Evolutionary conservation across 768 basidiomycete species (phyloP).

Genomic region (Leccinum olivaceopallidum): DNA sequence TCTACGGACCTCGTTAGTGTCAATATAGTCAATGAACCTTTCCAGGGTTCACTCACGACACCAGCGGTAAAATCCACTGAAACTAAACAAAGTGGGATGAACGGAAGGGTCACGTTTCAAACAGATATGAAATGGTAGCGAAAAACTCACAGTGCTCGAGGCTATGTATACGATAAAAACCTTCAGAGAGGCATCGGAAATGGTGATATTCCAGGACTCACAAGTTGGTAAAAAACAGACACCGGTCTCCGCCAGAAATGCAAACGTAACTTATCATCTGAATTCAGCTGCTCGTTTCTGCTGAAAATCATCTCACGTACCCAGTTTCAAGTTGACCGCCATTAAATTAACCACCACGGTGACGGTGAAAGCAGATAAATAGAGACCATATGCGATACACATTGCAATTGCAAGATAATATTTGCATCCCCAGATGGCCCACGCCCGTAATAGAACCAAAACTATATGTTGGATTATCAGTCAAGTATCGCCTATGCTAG

Average conservation of each 20-base stretch:
- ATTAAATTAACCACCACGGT: background rate
- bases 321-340: fast-evolving
- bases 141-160: background rate
- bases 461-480: conserved; percentile 2
- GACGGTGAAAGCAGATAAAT: background rate
- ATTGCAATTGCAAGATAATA: background rate
- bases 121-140: background rate
- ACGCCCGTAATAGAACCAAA: conserved; percentile 17
- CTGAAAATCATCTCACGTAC: background rate
- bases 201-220: background rate
- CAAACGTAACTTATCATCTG: background rate
- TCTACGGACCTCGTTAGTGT: background rate
- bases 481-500: background rate
- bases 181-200: background rate
- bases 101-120: background rate
- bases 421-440: conserved; percentile 19
- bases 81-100: background rate
- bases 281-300: background rate
- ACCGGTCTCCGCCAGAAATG: background rate
- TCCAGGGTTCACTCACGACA: background rate
- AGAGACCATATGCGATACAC: conserved; percentile 4
- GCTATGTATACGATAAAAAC: background rate
- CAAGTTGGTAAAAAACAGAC: background rate
- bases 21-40: background rate
- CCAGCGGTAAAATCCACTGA: background rate